Conservation (phyloP, 176 grass and related monocot species). For the Rhynchospora tenuis region DNA sequence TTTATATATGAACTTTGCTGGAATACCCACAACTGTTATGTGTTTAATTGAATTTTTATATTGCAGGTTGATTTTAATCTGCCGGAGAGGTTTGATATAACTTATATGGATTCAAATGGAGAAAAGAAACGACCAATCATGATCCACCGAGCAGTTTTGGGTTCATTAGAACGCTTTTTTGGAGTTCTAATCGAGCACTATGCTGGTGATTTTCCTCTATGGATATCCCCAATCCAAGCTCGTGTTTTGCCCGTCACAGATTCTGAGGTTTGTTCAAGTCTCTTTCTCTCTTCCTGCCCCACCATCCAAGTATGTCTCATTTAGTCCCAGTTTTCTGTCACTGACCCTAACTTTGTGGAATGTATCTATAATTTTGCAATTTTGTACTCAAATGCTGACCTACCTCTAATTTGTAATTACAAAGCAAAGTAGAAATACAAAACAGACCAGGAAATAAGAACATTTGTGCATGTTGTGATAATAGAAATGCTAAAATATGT, state of each 20-base stretch:
- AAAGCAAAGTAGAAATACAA: not conserved
- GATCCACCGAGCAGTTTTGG: constrained; percentile 94
- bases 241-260: constrained; percentile 85
- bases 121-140: constrained; percentile 86
- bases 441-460: not conserved
- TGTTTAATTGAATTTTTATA: not conserved
- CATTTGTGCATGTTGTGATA: not conserved
- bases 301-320: not conserved
- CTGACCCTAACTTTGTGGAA: not conserved
- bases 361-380: not conserved
- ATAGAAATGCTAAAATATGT: not conserved
- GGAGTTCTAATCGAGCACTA: constrained; percentile 93
- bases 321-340: not conserved
- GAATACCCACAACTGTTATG: not conserved
- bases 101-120: constrained; percentile 74
- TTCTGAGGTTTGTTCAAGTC: constrained; percentile 52
- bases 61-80: constrained; percentile 93
- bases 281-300: not conserved
- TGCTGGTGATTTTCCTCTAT: constrained; percentile 96
- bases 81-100: constrained; percentile 80
- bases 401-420: not conserved
- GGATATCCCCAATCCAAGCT: constrained; percentile 82
- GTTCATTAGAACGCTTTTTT: constrained; percentile 89
- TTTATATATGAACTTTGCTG: not conserved
- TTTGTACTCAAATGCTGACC: not conserved